Conservation (phyloP, 208 protist genomes). For the Trypanosoma brucei region DNA sequence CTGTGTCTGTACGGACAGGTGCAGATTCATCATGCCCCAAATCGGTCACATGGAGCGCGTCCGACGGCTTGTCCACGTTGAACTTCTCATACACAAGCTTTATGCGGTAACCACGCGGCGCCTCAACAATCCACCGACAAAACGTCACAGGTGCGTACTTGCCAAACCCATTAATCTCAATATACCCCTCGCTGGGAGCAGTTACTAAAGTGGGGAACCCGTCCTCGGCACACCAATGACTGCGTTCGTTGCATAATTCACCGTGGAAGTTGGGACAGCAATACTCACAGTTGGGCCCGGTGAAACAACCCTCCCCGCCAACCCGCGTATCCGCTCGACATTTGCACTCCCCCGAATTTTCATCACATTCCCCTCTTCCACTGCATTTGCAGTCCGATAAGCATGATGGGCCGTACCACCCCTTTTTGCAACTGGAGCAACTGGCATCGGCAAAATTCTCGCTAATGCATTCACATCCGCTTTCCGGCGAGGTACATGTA, state of each 20-base stretch:
- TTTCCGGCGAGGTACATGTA: slow-evolving; percentile 24
- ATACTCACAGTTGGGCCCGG: slow-evolving; percentile 58
- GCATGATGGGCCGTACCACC: slow-evolving; percentile 78
- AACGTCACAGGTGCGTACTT: slow-evolving; percentile 42
- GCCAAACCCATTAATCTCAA: slow-evolving; percentile 62
- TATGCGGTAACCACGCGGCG: slow-evolving; percentile 25
- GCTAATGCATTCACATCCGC: slow-evolving; percentile 54
- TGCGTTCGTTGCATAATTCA: slow-evolving; percentile 45
- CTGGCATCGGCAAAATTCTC: slow-evolving; percentile 47
- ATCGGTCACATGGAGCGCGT: slow-evolving; percentile 53
- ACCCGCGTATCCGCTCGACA: slow-evolving; percentile 33
- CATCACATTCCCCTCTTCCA: slow-evolving; percentile 51
- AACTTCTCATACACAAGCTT: slow-evolving; percentile 38
- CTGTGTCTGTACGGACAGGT: slow-evolving; percentile 20
- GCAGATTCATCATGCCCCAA: slow-evolving; percentile 1
- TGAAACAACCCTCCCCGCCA: slow-evolving; percentile 47
- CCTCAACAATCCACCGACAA: slow-evolving; percentile 57
- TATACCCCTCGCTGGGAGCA: slow-evolving; percentile 36
- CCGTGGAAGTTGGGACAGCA: slow-evolving; percentile 66
- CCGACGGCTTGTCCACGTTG: slow-evolving; percentile 32
- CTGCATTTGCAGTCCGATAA: slow-evolving; percentile 54
- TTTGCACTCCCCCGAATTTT: slow-evolving; percentile 36
- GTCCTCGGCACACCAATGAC: slow-evolving; percentile 69
- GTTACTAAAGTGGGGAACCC: slow-evolving; percentile 34
- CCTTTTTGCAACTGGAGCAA: slow-evolving; percentile 41